phyloP scores from a whole-genome alignment of 1,284 basidiomycete species.

The Ceratobasidium sp. region DNA sequence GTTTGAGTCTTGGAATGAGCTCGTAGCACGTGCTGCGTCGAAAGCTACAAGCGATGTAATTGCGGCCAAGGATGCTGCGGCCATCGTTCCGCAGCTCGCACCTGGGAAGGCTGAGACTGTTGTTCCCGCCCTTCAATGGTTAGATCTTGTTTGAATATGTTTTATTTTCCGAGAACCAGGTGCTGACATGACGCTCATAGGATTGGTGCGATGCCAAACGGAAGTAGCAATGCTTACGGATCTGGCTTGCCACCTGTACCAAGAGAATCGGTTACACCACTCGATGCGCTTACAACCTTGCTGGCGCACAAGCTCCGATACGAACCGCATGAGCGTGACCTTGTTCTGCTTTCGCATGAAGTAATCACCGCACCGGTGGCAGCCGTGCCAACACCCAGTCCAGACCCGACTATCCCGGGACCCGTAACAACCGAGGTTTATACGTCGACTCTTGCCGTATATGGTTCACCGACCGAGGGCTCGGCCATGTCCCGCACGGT shows the following conservation, averaged over 20 bases:
- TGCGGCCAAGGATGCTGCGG: not conserved
- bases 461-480: slow-evolving; percentile 63
- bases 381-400: slow-evolving; percentile 42
- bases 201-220: slow-evolving; percentile 50
- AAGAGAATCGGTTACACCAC: slow-evolving; percentile 59
- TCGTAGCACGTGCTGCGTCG: slow-evolving; percentile 42
- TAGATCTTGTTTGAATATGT: not conserved
- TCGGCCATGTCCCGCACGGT: slow-evolving; percentile 92
- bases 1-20: slow-evolving; percentile 44
- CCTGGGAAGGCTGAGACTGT: slow-evolving; percentile 51
- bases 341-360: slow-evolving; percentile 89
- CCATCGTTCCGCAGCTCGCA: slow-evolving; percentile 45
- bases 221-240: slow-evolving; percentile 42
- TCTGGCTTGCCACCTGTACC: slow-evolving; percentile 58
- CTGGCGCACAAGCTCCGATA: slow-evolving; percentile 82
- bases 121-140: slow-evolving; percentile 64
- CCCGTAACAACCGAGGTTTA: slow-evolving; percentile 62
- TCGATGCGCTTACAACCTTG: slow-evolving; percentile 81
- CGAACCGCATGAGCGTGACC: slow-evolving; percentile 75
- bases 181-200: not conserved
- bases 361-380: slow-evolving; percentile 57
- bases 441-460: slow-evolving; percentile 76
- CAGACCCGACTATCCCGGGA: slow-evolving; percentile 47
- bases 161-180: not conserved
- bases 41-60: slow-evolving; percentile 14